phyloP scores from a whole-genome alignment of 2,329 filamentous ascomycete species.

The Claviceps africana region DNA sequence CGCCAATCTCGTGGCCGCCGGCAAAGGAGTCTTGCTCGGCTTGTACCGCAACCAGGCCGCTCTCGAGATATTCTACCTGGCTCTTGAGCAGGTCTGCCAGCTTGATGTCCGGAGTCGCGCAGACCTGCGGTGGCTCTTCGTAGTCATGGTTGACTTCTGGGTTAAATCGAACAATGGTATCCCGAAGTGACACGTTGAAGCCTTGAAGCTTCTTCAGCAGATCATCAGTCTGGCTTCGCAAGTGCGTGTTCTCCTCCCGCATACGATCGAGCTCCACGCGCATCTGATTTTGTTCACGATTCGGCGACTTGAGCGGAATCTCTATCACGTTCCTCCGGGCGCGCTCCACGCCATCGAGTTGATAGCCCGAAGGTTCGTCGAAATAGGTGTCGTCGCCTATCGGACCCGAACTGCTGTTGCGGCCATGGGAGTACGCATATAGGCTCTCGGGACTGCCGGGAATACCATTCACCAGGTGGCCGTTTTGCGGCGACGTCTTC shows the following conservation, averaged over 20 bases:
- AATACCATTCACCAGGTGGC: constrained; percentile 38
- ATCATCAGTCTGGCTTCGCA: constrained; percentile 20
- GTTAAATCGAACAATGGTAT: constrained; percentile 51
- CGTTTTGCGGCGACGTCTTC: constrained; percentile 27
- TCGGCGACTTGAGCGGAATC: constrained; percentile 44
- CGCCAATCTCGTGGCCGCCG: constrained; percentile 25
- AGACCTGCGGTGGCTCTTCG: constrained; percentile 25
- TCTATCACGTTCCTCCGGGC: constrained; percentile 33
- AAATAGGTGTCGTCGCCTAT: constrained; percentile 49
- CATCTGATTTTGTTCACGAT: constrained; percentile 38
- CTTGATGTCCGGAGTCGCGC: constrained; percentile 17
- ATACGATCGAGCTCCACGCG: constrained; percentile 32
- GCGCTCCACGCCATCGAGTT: constrained; percentile 46
- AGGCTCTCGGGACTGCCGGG: constrained; percentile 67
- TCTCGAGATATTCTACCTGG: constrained; percentile 60
- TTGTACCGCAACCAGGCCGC: constrained; percentile 46
- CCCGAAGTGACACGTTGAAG: constrained; percentile 52
- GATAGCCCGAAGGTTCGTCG: constrained; percentile 65
- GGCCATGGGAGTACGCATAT: constrained; percentile 51
- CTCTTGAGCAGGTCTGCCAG: constrained; percentile 33
- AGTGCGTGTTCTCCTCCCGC: constrained; percentile 30
- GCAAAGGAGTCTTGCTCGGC: constrained; percentile 36
- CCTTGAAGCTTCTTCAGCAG: constrained; percentile 44
- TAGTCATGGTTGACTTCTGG: constrained; percentile 38
- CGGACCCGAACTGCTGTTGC: constrained; percentile 39